Evolutionary conservation across 2,329 filamentous ascomycete genomes (phyloP), one percentile per base, ranked within the genome.

Genomic region (Elsinoe australis): DNA sequence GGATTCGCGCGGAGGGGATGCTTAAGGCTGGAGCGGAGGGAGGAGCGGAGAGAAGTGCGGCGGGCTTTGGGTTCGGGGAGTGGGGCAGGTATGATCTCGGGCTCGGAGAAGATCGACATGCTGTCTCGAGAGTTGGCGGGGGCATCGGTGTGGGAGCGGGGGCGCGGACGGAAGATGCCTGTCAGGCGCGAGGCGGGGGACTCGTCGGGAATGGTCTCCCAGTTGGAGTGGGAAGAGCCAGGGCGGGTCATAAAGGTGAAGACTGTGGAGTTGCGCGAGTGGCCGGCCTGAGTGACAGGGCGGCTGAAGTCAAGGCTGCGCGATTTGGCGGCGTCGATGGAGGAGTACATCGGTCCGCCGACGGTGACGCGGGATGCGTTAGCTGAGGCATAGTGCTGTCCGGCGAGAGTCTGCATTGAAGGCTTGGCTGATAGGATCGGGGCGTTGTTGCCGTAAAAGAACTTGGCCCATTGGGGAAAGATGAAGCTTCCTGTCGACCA

Each of bases 401-500:
- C 45, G 32, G 33, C 45, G 21, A 53, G 47, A 19, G 35, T 53
- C n/a, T 44, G 39, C 12, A 8, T 29, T 26, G 47, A 52, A 12
- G 48, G 36, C 10, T 47, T 49, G 19, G 50, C 47, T 18, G 42
- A 34, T 8, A 56, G 34, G 14, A 64, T 52, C 7, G 52, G 49
- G 14, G 53, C 53, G 19, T 54, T 56, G 3, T 60, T 58, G 15
- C 54, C 55, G 53, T 66, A 66, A 51, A 63, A 66, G 15, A 58
- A 55, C 47, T 57, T 64, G 8, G 62, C 63, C 63, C 63, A 66
- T 3, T 54, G 55, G 5, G 63, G 63, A 46, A 66, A 64, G 19
- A 64, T 52, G 34, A 49, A 57, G 45, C 57, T 63, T 15, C 55
- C 58, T 28, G 53, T 51, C 35, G 58, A 60, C 28, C 49, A 49